Conservation (phyloP, 106 monocot species). For the Posidonia australis region DNA sequence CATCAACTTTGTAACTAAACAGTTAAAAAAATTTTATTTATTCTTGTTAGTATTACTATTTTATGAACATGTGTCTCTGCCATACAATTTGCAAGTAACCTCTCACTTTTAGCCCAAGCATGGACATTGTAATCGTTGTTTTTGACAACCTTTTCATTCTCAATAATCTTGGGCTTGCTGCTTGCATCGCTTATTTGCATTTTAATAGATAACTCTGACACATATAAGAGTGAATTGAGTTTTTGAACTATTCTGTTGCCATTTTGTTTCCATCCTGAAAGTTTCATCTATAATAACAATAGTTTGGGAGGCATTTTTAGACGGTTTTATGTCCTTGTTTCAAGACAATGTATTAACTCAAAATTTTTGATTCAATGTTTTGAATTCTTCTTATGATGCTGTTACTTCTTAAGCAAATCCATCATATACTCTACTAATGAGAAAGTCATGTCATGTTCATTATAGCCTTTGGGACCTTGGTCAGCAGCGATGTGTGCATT, state of each 20-base stretch:
- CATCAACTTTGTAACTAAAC: not conserved
- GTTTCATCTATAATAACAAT: not conserved
- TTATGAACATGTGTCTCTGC: too few relatives aligned
- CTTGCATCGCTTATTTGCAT: not conserved
- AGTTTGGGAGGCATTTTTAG: not conserved
- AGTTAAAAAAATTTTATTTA: too few relatives aligned
- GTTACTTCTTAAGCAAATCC: not conserved
- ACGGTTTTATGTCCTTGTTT: not conserved
- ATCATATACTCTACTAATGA: not conserved
- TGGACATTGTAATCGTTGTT: too few relatives aligned
- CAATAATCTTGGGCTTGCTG: too few relatives aligned
- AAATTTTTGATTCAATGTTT: not conserved
- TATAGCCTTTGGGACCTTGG: constrained; percentile 98
- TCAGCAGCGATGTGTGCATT: constrained; percentile 95
- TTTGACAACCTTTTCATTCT: too few relatives aligned
- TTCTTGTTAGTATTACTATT: too few relatives aligned
- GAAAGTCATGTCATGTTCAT: not conserved
- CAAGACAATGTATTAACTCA: not conserved
- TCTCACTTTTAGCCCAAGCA: too few relatives aligned
- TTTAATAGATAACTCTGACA: not conserved
- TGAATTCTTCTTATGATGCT: not conserved
- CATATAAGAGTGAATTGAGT: not conserved
- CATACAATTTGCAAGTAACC: too few relatives aligned
- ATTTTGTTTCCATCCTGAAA: not conserved
- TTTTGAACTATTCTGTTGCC: not conserved